Evolutionary conservation across 2,329 filamentous ascomycete genomes (phyloP), one percentile per base, ranked within the genome.

Genomic region (Penicillium sp.): DNA sequence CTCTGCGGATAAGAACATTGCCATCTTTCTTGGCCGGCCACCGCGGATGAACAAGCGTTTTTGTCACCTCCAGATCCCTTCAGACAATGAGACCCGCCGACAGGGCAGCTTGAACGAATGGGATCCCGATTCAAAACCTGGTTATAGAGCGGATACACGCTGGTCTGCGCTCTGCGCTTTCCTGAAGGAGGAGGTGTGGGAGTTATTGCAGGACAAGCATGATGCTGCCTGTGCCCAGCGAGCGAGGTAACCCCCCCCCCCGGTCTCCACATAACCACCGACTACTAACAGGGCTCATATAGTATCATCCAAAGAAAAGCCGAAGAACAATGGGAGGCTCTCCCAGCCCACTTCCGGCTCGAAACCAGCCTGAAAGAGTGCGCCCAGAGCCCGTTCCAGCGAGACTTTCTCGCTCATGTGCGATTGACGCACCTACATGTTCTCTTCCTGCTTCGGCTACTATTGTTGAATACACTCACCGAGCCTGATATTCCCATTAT

Each of bases 11-110:
- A 78, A 76, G 53, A 75, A 73, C 20, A 61, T 77, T 7, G 70
- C 73, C 0, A 71, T 77, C 3, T 78, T 78, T 41, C 66, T 78
- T 12, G 75, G 75, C 5, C 68, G 75, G 1, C 75, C 75, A 1
- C 73, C 74, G 2, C 66, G 75, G 3, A 71, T 78, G 44, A 65
- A 64, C 24, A 65, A 67, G 28, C 65, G 66, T 3, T 75, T 70
- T 46, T 75, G 72, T 46, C 58, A 65, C 29, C 68, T 75, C 12
- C 60, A 72, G 41, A 54, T 71, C 15, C 59, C 59, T 2, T 59
- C 56, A 6, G 57, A 53, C 28, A 44, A 52, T 7, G 7, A 29
- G 38, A 18, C 24, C 25, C 49, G 13, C 9, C 27, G 44, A 24
- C 31, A 42, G 15, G 15, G 40, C 25, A 9, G 27, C 12, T 35